Percentiles rank a stretch among this genome's conserved stretches.
These are phyloP conservation scores for Candida dubliniensis DNA, from an alignment of 1,139 yeast genomes.

Conservation along the genomic window DNA sequence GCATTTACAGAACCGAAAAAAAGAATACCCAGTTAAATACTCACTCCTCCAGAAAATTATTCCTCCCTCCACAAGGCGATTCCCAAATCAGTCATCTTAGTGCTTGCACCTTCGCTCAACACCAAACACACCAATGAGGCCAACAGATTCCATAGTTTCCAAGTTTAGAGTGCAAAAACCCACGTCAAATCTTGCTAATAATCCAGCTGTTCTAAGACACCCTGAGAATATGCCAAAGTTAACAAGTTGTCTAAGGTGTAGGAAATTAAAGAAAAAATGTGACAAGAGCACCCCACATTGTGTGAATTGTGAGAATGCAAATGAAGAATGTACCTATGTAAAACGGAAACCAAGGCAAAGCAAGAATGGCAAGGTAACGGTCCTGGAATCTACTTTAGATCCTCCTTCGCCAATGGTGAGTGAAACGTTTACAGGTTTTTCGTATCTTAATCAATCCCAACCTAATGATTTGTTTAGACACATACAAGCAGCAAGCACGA, in stretches of 20 bases:
- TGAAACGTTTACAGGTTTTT: slow-evolving; percentile 1
- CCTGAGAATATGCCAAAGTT: slow-evolving; percentile 6
- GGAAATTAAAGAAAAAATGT: slow-evolving; percentile 51
- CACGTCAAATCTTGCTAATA: background rate
- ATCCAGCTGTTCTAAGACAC: background rate
- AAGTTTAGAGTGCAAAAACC: slow-evolving; percentile 9
- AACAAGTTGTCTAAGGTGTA: slow-evolving; percentile 18
- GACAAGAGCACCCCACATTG: slow-evolving; percentile 47
- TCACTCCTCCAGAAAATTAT: no score
- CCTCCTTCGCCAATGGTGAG: background rate
- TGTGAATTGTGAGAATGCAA: slow-evolving; percentile 39
- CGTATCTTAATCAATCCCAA: slow-evolving; percentile 2
- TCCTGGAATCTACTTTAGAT: background rate
- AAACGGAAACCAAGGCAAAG: slow-evolving; percentile 32
- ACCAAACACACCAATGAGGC: background rate
- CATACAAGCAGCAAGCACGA: background rate
- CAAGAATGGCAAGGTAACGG: slow-evolving; percentile 2
- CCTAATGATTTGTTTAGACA: background rate
- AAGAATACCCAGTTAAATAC: no score
- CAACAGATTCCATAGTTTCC: slow-evolving; percentile 5
- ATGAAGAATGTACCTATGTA: slow-evolving; percentile 42
- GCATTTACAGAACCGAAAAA: no score
- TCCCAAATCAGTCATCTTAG: no score
- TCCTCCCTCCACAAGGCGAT: no score
- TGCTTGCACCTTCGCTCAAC: no score